Base-by-base conservation (phyloP, 495 filamentous ascomycete genomes). In the Aspergillus avenaceus region DNA sequence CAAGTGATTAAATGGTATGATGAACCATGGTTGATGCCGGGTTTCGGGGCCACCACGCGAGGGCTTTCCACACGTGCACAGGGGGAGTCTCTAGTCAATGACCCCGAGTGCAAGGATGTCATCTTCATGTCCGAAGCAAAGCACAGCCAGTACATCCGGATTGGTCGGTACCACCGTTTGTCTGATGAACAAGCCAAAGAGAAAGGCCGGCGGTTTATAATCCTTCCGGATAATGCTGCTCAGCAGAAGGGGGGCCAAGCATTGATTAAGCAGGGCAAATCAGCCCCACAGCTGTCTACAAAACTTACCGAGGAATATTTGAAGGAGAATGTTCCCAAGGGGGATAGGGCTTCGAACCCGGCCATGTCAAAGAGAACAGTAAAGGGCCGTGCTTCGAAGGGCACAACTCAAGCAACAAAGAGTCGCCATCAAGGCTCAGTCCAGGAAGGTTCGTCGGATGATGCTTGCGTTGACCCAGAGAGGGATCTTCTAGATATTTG, bases 81-180 rank as follows among this genome's bases (percentile, higher is more conserved):
- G 19, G 41, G 42, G 1, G 6, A 27, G 11, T 4, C 4, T 1
- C 16, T 51, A 13, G 16, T 44, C 13, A 18, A 23, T 6, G 14
- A 43, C 0, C 3, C 3, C 13, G 23, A 40, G 4, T 8, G 28
- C 16, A 8, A 16, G 5, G 32, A 50, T 1, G n/a, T 48, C 7
- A 22, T 54, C 8, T 54, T 51, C 40, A 58, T 58, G 55, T 14
- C 34, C 0, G 27, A 5, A 2, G 44, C 52, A 0, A 11, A 19
- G 11, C 28, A 40, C 13, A 12, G 29, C 9, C 48, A 49, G 29
- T 59, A 59, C 29, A 29, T 59, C 12, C 44, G 52, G 11, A 23
- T 59, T 16, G 5, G 2, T 11, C 34, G 42, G n/a, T 52, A 59
- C 27, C 47, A 25, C 6, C 45, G 22, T 21, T 16, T 51, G 8